Conservation (phyloP, 768 basidiomycete species). For the Boletus reticulatus region DNA sequence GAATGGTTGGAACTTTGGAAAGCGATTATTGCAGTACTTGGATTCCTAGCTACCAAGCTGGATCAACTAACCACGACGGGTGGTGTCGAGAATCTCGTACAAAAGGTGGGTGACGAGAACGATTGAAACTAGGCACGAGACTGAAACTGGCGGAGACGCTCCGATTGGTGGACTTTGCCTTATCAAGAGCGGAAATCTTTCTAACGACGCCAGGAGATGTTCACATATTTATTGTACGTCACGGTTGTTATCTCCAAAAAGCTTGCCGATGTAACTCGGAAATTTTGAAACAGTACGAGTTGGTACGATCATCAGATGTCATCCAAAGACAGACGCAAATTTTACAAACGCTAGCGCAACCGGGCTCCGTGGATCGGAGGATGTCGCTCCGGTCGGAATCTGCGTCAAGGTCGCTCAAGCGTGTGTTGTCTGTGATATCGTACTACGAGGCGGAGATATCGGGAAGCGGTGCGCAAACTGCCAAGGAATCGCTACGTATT, state of each 20-base stretch:
- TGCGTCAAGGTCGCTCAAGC: constrained; percentile 38
- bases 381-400: constrained; percentile 31
- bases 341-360: constrained; percentile 38
- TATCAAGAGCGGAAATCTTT: constrained; percentile 52
- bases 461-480: constrained; percentile 42
- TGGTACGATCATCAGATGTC: constrained; percentile 52
- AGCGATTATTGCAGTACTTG: constrained; percentile 51
- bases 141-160: constrained; percentile 40
- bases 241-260: not conserved
- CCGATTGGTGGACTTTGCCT: constrained; percentile 48
- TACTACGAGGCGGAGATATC: constrained; percentile 56
- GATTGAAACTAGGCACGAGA: not conserved
- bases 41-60: constrained; percentile 54
- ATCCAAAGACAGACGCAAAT: constrained; percentile 48
- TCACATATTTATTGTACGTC: constrained; percentile 62
- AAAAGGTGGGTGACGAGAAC: constrained; percentile 44
- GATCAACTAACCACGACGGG: constrained; percentile 52
- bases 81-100: constrained; percentile 49
- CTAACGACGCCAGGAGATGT: constrained; percentile 52
- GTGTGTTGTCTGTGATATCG: constrained; percentile 42
- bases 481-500: constrained; percentile 54
- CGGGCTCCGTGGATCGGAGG: constrained; percentile 28
- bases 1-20: constrained; percentile 67
- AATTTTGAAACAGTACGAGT: constrained; percentile 66
- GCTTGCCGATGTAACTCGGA: not conserved